Percentiles rank a stretch among this genome's conserved stretches.
phyloP scores from a whole-genome alignment of 1,284 basidiomycete species.

The Cutaneotrichosporon sp. region DNA sequence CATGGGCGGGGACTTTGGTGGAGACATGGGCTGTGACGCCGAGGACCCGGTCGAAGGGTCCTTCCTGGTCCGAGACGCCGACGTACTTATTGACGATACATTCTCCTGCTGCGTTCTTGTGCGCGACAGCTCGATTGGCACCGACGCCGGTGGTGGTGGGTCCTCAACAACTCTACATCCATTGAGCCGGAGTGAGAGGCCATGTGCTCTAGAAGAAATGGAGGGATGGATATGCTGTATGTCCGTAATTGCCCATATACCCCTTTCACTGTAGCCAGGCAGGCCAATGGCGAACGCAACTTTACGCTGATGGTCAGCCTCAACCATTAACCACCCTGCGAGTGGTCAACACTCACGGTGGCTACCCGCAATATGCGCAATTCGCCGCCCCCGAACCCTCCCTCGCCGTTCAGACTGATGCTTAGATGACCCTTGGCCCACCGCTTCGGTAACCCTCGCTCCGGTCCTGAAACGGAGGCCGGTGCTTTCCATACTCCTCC shows the following conservation, averaged over 20 bases:
- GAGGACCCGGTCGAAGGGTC: not conserved
- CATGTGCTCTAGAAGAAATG: conserved; percentile 5
- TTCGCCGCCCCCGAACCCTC: conserved; percentile 15
- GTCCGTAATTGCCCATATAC: conserved; percentile 10
- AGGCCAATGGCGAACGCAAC: conserved; percentile 6
- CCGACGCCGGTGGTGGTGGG: not conserved
- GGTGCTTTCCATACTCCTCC: not conserved
- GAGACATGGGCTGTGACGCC: not conserved
- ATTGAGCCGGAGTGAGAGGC: conserved; percentile 7
- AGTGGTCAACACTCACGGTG: conserved; percentile 3
- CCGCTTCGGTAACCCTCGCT: conserved; percentile 5
- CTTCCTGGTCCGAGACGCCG: not conserved
- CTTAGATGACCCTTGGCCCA: conserved; percentile 7
- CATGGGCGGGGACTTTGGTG: not conserved
- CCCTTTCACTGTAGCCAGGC: not conserved
- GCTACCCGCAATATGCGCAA: conserved; percentile 5
- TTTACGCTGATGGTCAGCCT: conserved; percentile 1
- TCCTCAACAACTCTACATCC: not conserved
- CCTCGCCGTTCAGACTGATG: conserved; percentile 9
- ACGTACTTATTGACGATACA: not conserved
- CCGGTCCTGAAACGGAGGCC: conserved; percentile 8
- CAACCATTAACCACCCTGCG: not conserved
- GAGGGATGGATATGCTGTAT: conserved; percentile 19
- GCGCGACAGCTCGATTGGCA: not conserved
- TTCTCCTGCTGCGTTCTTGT: not conserved